Base-by-base conservation (phyloP, 805 yeast genomes). In the Candida adriatica region DNA sequence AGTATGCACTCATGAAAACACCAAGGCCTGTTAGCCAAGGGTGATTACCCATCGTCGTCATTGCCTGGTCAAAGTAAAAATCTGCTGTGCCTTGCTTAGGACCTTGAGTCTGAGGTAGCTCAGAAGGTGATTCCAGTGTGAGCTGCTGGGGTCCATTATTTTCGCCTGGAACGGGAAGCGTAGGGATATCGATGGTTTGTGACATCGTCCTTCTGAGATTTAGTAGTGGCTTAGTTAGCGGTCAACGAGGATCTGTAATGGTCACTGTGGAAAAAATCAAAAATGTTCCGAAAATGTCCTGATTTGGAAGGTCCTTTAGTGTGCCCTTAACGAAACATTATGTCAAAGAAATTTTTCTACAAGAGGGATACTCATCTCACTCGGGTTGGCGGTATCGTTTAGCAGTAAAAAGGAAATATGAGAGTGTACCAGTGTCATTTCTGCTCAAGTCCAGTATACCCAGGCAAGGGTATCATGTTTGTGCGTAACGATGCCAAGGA, bases 401-500 rank as follows among this genome's bases (percentile, higher is more conserved):
- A 8, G 22, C n/a, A n/a, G 20, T 9, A n/a, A 27, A 13, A 13
- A 13, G 5, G n/a, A 11, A 15, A 16, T 26, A 84, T 85, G 95
- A 81, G 95, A 75, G 74, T 85, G 32, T 74, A 79, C 57, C 77
- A 83, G 42, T 92, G 98, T 55, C 97, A 92, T 59, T 92, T 92
- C 64, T 92, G 98, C 66, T 88, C 96, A 14, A 83, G 95, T 10
- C 98, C 98, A 30, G 94, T 85, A 29, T 90, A 90, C 54, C 90
- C 88, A 21, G 83, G 86, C 33, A 95, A 87, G 53, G 98, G 98
- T 42, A 87, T 92, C 55, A 83, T 85, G 85, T 92, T 88, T 64
- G 97, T 92, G 41, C 80, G 98, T 64, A 92, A 92, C 59, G 98
- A 92, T 55, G 95, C 97, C 45, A 92, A 92, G 58, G 97, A 87